These are phyloP conservation scores for Cyclocybe cylindracea DNA, from an alignment of 768 basidiomycete genomes.

Conservation along the genomic window DNA sequence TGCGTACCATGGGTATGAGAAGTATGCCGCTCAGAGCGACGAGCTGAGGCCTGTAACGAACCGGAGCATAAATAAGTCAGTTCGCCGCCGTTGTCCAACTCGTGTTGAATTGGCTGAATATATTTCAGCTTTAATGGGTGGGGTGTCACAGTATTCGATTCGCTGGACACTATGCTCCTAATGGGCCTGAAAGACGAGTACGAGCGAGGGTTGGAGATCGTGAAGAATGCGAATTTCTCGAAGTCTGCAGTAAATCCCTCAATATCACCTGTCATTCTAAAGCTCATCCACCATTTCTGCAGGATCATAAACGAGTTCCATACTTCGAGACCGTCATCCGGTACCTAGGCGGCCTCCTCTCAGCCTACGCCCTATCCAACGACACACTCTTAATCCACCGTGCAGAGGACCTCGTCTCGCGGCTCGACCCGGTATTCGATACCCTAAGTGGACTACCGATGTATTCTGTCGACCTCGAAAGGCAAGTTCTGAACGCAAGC, in stretches of 20 bases:
- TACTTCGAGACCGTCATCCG: constrained; percentile 90
- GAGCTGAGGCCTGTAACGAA: constrained; percentile 62
- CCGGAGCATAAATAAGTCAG: constrained; percentile 51
- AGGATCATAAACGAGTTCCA: constrained; percentile 35
- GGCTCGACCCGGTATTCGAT: constrained; percentile 71
- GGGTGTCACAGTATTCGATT: constrained; percentile 78
- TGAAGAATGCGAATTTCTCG: constrained; percentile 51
- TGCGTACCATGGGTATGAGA: constrained; percentile 68
- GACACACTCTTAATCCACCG: constrained; percentile 62
- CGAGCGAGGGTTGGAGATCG: constrained; percentile 54
- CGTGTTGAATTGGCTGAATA: background rate
- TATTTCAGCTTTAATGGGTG: constrained; percentile 72
- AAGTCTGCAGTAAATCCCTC: constrained; percentile 38
- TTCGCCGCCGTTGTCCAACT: background rate
- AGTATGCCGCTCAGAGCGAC: constrained; percentile 61
- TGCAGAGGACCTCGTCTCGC: constrained; percentile 78
- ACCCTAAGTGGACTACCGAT: constrained; percentile 70
- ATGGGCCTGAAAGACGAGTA: constrained; percentile 80
- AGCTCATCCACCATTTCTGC: background rate
- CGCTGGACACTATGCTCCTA: constrained; percentile 83
- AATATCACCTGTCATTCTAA: background rate
- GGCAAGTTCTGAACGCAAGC: constrained; percentile 18
- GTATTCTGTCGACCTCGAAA: constrained; percentile 67
- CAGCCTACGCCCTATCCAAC: constrained; percentile 75
- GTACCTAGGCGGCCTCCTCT: constrained; percentile 85